Evolutionary conservation across 2,329 filamentous ascomycete species (phyloP).

Genomic region (Nemania sp.): DNA sequence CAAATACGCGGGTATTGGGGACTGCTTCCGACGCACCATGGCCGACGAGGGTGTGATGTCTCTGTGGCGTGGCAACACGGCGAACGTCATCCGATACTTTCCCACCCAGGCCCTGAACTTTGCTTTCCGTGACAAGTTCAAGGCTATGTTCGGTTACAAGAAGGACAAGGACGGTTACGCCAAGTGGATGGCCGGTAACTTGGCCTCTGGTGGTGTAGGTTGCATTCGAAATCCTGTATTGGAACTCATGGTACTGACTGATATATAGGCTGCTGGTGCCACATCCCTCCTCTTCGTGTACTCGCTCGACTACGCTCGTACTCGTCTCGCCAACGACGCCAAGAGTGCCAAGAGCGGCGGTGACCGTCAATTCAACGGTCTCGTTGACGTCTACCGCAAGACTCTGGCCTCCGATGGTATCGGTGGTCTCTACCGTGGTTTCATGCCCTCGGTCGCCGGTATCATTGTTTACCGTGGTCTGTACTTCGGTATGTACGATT

Average conservation of each 20-base stretch:
- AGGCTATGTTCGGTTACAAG: slow-evolving; percentile 99
- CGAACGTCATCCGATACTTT: slow-evolving; percentile 99
- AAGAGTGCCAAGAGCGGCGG: slow-evolving; percentile 97
- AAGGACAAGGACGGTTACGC: slow-evolving; percentile 98
- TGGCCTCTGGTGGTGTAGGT: slow-evolving; percentile 99
- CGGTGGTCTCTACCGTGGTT: slow-evolving; percentile 99
- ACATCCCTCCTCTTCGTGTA: slow-evolving; percentile 99
- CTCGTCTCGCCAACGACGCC: slow-evolving; percentile 99
- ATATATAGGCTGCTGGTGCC: slow-evolving; percentile 86
- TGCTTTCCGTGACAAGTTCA: slow-evolving; percentile 99
- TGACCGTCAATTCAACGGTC: slow-evolving; percentile 99
- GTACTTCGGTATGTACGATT: slow-evolving; percentile 99
- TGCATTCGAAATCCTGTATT: slow-evolving; percentile 4
- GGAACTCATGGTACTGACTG: slow-evolving; percentile 9
- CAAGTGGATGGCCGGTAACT: slow-evolving; percentile 99
- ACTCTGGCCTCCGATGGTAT: slow-evolving; percentile 98
- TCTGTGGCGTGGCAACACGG: slow-evolving; percentile 99
- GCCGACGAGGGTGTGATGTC: slow-evolving; percentile 91
- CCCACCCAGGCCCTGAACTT: slow-evolving; percentile 99
- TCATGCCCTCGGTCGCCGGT: slow-evolving; percentile 98
- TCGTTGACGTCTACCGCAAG: slow-evolving; percentile 99
- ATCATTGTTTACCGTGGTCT: slow-evolving; percentile 99
- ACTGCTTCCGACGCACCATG: slow-evolving; percentile 94
- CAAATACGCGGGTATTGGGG: slow-evolving; percentile 90
- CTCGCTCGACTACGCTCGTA: slow-evolving; percentile 99